These are phyloP conservation scores for Globisporangium nodosum DNA, from an alignment of 352 stramenopile genomes.

Conservation along the genomic window DNA sequence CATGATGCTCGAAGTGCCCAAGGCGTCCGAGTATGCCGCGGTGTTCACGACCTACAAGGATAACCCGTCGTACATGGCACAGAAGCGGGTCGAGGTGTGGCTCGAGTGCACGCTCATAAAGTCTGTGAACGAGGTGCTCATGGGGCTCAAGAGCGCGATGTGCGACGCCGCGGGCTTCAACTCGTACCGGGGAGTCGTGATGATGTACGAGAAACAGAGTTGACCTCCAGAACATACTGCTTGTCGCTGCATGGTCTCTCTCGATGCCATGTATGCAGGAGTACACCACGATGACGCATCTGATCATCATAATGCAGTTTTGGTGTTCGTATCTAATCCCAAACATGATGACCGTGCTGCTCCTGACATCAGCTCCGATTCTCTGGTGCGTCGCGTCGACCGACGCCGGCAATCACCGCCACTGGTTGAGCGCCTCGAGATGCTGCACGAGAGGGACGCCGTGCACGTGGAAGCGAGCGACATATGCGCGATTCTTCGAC, in stretches of 20 bases:
- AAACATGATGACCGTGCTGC: no score
- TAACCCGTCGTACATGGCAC: background rate
- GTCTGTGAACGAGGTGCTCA: slow-evolving; percentile 18
- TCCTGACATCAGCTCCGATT: no score
- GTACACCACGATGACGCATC: no score
- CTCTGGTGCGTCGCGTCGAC: no score
- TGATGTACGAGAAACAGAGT: background rate
- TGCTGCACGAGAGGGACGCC: slow-evolving; percentile 63
- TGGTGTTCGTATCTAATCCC: no score
- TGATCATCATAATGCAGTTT: no score
- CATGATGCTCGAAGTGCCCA: slow-evolving; percentile 15
- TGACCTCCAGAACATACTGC: no score
- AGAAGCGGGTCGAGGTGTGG: slow-evolving; percentile 24
- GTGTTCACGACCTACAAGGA: slow-evolving; percentile 11
- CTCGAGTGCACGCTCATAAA: slow-evolving; percentile 23
- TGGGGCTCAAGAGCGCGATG: slow-evolving; percentile 11
- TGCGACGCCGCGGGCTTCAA: slow-evolving; percentile 14
- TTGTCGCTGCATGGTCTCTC: no score
- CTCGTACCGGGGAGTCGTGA: slow-evolving; percentile 8
- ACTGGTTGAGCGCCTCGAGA: slow-evolving; percentile 36
- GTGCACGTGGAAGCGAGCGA: slow-evolving; percentile 55
- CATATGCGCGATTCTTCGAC: slow-evolving; percentile 43
- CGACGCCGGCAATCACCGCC: slow-evolving; percentile 16
- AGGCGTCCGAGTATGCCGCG: slow-evolving; percentile 11
- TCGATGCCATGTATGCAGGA: no score